Evolutionary conservation across 2,329 filamentous ascomycete genomes (phyloP).

Genomic region (Trichophyton mentagrophytes): DNA sequence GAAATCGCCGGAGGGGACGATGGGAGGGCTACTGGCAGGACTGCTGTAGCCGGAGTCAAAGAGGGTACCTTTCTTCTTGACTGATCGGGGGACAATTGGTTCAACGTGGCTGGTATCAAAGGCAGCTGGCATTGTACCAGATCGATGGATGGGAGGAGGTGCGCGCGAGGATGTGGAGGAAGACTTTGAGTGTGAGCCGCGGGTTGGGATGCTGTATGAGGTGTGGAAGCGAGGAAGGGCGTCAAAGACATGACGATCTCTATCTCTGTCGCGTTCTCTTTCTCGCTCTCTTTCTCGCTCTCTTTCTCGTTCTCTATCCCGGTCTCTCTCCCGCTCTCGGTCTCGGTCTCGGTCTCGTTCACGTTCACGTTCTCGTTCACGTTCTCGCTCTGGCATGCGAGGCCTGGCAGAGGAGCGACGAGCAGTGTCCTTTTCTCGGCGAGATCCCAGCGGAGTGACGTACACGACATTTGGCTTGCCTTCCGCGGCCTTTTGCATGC

Average conservation of each 20-base stretch:
- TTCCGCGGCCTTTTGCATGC: slow-evolving; percentile 14
- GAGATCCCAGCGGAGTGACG: slow-evolving; percentile 20
- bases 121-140: slow-evolving; percentile 21
- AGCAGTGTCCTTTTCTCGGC: slow-evolving; percentile 7
- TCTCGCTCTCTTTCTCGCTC: background rate
- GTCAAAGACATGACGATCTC: slow-evolving; percentile 21
- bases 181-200: slow-evolving; percentile 18
- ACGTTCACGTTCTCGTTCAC: slow-evolving; percentile 14
- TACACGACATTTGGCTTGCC: slow-evolving; percentile 20
- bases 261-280: background rate
- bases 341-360: no score
- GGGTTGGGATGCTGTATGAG: slow-evolving; percentile 22
- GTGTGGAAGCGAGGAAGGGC: slow-evolving; percentile 19
- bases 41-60: slow-evolving; percentile 36
- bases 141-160: slow-evolving; percentile 18
- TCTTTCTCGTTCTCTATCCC: no score
- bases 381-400: slow-evolving; percentile 18
- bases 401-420: slow-evolving; percentile 23
- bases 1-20: slow-evolving; percentile 25
- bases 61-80: slow-evolving; percentile 14
- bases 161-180: slow-evolving; percentile 20
- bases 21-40: slow-evolving; percentile 27
- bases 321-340: no score
- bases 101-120: slow-evolving; percentile 19
- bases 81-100: slow-evolving; percentile 19